Conservation (phyloP, 1,284 basidiomycete genomes). For the Athelia psychrophila region DNA sequence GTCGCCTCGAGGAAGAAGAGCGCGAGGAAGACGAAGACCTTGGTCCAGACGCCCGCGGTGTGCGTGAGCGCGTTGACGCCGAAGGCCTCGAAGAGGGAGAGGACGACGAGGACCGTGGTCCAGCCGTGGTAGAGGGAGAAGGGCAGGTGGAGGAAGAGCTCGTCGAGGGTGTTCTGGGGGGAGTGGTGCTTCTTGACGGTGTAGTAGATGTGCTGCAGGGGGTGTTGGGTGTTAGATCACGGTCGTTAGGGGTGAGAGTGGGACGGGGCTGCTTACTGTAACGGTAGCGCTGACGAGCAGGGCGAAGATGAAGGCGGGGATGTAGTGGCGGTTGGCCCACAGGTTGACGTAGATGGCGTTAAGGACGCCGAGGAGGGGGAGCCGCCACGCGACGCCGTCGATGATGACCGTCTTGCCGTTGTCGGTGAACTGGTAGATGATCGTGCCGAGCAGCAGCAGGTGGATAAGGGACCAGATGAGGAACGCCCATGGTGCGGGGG, state of each 20-base stretch:
- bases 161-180: slow-evolving; percentile 63
- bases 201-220: slow-evolving; percentile 81
- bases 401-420: slow-evolving; percentile 79
- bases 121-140: slow-evolving; percentile 96
- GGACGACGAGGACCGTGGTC: slow-evolving; percentile 88
- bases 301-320: slow-evolving; percentile 81
- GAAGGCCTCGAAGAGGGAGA: slow-evolving; percentile 90
- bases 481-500: slow-evolving; percentile 87
- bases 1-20: slow-evolving; percentile 94
- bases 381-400: slow-evolving; percentile 86
- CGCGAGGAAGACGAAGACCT: slow-evolving; percentile 90
- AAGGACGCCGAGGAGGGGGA: slow-evolving; percentile 81
- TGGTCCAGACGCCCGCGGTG: slow-evolving; percentile 84
- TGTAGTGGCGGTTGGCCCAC: slow-evolving; percentile 71
- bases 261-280: slow-evolving; percentile 44
- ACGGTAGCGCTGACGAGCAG: slow-evolving; percentile 83
- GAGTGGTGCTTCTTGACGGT: slow-evolving; percentile 84
- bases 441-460: slow-evolving; percentile 80
- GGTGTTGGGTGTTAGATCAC: background rate
- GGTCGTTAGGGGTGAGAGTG: too few relatives aligned
- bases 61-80: slow-evolving; percentile 72
- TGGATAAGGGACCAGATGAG: slow-evolving; percentile 87
- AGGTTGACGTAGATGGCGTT: slow-evolving; percentile 86
- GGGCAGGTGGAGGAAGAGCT: slow-evolving; percentile 81
- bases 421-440: slow-evolving; percentile 88